Percentiles rank a stretch among this genome's conserved stretches.
Evolutionary conservation across 257 asterid genomes (phyloP).

Genomic region (Petunia secreta): DNA sequence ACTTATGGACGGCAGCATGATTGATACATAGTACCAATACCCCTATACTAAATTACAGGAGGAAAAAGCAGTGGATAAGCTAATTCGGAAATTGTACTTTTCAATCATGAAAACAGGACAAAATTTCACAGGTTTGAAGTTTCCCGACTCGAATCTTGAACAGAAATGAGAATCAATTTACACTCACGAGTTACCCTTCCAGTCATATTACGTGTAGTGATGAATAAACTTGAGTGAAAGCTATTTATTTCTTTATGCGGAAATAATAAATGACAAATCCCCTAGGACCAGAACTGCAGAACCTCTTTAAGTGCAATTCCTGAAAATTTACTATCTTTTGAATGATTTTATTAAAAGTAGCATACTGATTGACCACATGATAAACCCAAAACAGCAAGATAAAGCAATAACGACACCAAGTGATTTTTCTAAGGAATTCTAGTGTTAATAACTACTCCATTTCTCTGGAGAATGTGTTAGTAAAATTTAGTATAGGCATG

Average conservation of each 20-base stretch:
- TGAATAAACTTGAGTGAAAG: background rate
- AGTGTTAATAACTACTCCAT: background rate
- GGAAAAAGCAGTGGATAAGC: background rate
- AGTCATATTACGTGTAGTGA: background rate
- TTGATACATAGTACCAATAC: background rate
- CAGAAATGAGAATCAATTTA: background rate
- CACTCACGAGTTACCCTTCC: background rate
- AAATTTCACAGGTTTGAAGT: background rate
- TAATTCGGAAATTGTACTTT: conserved; percentile 1
- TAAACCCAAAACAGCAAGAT: background rate
- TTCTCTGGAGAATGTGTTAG: no score
- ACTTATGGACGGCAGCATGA: background rate
- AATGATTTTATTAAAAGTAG: background rate
- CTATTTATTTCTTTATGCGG: background rate
- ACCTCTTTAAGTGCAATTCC: background rate
- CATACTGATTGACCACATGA: conserved; percentile 11
- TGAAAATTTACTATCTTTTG: background rate
- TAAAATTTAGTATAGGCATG: no score
- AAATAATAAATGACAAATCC: conserved; percentile 3
- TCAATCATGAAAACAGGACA: conserved; percentile 24
- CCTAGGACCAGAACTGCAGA: background rate
- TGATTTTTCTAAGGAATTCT: background rate
- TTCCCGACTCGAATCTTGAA: background rate
- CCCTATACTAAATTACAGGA: background rate
- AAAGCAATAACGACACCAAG: background rate